Evolutionary conservation across 129 eudicot genomes (phyloP).

Genomic region (Ambrosia trifida): DNA sequence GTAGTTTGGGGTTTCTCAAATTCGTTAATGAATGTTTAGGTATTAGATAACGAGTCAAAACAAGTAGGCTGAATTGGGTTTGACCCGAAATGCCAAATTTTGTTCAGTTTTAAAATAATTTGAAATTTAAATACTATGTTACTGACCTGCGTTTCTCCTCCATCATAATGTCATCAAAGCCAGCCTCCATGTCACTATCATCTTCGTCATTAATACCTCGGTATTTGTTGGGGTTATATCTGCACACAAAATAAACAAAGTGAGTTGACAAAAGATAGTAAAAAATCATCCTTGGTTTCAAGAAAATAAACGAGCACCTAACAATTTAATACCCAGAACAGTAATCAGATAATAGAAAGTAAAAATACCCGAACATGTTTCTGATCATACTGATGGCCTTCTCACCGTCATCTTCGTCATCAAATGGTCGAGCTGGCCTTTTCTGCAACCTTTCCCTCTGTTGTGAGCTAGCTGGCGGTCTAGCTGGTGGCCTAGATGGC

Average conservation of each 20-base stretch:
- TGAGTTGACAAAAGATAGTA: neutral
- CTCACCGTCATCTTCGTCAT: slow-evolving; percentile 45
- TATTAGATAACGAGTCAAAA: neutral
- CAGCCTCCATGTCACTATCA: slow-evolving; percentile 80
- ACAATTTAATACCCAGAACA: neutral
- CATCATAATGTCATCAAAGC: slow-evolving; percentile 55
- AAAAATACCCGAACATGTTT: slow-evolving; percentile 62
- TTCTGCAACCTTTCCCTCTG: slow-evolving; percentile 45
- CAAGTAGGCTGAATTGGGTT: neutral
- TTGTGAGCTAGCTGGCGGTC: slow-evolving; percentile 30
- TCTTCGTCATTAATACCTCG: slow-evolving; percentile 51
- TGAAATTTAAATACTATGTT: neutral
- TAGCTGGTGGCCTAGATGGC: slow-evolving; percentile 32
- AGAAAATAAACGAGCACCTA: neutral
- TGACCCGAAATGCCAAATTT: neutral
- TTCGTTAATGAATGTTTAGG: neutral
- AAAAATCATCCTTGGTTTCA: neutral
- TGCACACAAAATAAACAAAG: slow-evolving; percentile 30
- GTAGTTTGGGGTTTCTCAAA: too few species aligned
- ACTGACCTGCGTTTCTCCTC: slow-evolving; percentile 85
- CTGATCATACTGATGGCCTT: slow-evolving; percentile 59
- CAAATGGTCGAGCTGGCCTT: slow-evolving; percentile 47
- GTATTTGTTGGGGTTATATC: slow-evolving; percentile 63
- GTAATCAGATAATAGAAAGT: slow-evolving; percentile 11
- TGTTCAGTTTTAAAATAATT: neutral